These are phyloP conservation scores for Tephrocybe sp. DNA, from an alignment of 768 basidiomycete species.

Conservation along the genomic window DNA sequence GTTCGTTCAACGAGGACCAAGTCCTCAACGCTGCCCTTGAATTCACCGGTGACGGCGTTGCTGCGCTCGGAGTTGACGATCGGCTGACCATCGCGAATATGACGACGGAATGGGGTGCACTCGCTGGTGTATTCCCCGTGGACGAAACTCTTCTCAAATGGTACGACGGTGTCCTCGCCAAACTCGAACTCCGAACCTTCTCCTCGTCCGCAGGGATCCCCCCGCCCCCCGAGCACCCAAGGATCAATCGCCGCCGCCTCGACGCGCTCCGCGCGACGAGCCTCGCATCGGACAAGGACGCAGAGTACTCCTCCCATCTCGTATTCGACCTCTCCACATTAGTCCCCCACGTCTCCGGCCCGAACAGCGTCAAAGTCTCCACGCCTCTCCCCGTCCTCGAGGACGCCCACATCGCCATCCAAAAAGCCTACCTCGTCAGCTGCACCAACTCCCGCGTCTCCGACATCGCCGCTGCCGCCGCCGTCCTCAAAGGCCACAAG, in stretches of 20 bases:
- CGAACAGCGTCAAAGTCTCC: constrained; percentile 97
- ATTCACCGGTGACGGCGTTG: constrained; percentile 88
- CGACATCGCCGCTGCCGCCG: constrained; percentile 90
- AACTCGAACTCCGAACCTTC: constrained; percentile 78
- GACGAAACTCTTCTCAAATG: constrained; percentile 80
- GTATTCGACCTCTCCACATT: constrained; percentile 91
- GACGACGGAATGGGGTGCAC: constrained; percentile 99
- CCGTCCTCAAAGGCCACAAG: constrained; percentile 78
- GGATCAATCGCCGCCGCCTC: constrained; percentile 77
- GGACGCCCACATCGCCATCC: constrained; percentile 70
- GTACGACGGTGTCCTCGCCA: constrained; percentile 77
- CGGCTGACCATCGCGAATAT: constrained; percentile 98
- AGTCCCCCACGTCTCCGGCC: constrained; percentile 94
- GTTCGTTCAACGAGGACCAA: constrained; percentile 94
- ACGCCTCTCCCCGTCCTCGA: constrained; percentile 88
- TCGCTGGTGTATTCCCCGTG: constrained; percentile 93
- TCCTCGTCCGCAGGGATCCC: constrained; percentile 58
- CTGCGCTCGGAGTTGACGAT: constrained; percentile 81
- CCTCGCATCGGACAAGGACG: constrained; percentile 72
- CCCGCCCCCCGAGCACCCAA: constrained; percentile 77
- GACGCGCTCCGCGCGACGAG: constrained; percentile 54
- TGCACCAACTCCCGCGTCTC: constrained; percentile 98
- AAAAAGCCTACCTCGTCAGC: constrained; percentile 98
- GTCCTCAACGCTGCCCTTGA: constrained; percentile 97
- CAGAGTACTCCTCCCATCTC: constrained; percentile 84